phyloP scores from a whole-genome alignment of 1,284 basidiomycete species.

The Sporisorium reilianum region DNA sequence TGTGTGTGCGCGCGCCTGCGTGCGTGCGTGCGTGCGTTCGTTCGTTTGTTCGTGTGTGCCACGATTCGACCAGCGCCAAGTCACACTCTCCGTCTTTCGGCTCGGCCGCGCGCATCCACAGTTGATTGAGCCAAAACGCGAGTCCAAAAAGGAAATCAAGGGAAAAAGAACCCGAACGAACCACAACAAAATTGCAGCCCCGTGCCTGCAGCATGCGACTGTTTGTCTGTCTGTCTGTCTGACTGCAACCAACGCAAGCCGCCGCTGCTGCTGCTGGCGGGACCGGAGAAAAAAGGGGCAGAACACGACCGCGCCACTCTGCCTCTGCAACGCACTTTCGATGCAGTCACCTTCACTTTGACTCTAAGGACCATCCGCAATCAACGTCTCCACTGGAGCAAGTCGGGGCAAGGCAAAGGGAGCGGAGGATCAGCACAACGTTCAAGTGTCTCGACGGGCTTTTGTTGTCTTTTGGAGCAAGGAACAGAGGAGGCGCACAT shows the following conservation, averaged over 20 bases:
- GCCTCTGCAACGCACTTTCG: too few relatives aligned
- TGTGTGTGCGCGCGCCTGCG: background rate
- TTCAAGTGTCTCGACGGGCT: background rate
- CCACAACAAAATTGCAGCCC: background rate
- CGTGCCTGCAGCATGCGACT: constrained; percentile 1
- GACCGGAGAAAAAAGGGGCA: too few relatives aligned
- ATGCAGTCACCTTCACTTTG: too few relatives aligned
- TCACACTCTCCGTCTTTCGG: background rate
- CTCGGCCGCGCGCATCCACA: background rate
- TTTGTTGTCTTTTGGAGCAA: too few relatives aligned
- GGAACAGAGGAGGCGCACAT: background rate
- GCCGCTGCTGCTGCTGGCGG: background rate
- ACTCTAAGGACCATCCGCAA: background rate
- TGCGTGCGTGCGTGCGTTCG: background rate
- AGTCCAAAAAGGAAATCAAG: too few relatives aligned
- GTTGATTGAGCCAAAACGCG: background rate
- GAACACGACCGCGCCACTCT: background rate
- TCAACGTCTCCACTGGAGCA: background rate
- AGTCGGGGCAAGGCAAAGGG: background rate
- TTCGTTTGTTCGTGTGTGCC: background rate
- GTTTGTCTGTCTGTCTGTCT: too few relatives aligned
- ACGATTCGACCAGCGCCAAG: background rate
- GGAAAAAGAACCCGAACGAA: background rate
- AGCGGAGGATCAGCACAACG: background rate
- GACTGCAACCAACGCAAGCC: background rate